Base-by-base conservation (phyloP, 23 red algal species). In the Agarophyton chilense region DNA sequence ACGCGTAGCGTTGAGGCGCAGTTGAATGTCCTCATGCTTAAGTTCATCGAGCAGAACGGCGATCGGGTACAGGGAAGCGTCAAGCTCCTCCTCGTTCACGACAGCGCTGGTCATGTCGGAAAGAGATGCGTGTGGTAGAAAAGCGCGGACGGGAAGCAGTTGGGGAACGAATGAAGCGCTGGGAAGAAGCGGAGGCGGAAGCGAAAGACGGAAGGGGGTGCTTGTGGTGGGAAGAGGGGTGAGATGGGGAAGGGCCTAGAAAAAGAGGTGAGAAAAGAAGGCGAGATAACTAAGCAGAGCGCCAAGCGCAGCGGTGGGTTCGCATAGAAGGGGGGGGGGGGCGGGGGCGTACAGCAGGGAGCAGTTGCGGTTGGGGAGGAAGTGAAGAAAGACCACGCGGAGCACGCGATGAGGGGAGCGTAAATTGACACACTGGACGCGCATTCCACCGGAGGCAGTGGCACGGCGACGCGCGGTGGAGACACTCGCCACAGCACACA, bases 31-130 rank as follows among this genome's bases (percentile, higher is more conserved):
- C 51, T 98, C 96, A 49, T 94, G 71, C 70, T 95, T 95, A 58
- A 98, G 88, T 56, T 95, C 96, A 51, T 98, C 96, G 43, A 98
- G 89, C 33, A 98, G 82, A n/a, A 90, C 78, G 33, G 96, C 96
- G 90, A 98, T 94, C 40, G 93, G 92, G 47, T 89, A 84, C 55
- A 95, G 54, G 19, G 76, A 58, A 31, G 72, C 93, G 45, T 95
- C 93, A 68, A 89, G 55, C n/a, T 88, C 79, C 41, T 93, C 90
- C 17, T 93, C 90, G 35, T 52, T 66, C 45, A 28, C 55, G 49
- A 78, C 45, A 3, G 87, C 64, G 39, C 31, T 78, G 28, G 83
- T 88, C 80, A 84, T 84, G 61, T 52, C 24, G n/a, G 31, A 8
- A 39, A 45, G 34, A 1, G 4, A 44, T 38, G 71, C 43, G 22